Base-by-base conservation (phyloP, 768 basidiomycete species). In the Phlegmacium glaucopus region DNA sequence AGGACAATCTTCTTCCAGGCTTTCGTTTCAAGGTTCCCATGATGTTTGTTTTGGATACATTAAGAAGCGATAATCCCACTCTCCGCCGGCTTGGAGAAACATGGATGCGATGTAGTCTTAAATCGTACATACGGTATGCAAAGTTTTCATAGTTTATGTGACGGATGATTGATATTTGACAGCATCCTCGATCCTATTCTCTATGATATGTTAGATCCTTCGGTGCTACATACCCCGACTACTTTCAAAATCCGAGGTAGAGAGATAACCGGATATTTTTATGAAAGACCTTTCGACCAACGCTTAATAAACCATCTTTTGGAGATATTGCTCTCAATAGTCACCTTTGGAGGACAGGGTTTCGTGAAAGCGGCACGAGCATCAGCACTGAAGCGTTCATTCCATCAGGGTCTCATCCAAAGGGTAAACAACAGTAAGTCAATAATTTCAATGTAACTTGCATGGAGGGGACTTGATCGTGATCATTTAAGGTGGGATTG, bases 81-180 rank as follows among this genome's bases (percentile, higher is more conserved):
- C 64, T 88, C 9, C 83, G 87, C 22, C 78, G 92, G 9, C 75
- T 89, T 27, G 90, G 90, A 11, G 95, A 98, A 64, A 93, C 93
- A 0, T 99, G 96, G 96, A 93, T 99, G 87, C 80, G 94, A 22
- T 93, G 91, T 60, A 92, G 84, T 57, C 74, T 97, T 26, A 90
- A 87, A 62, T 94, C 93, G 2, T 95, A 95, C 62, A 72, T 93
- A 48, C 81, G 94, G 93, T 94, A 65, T 29, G 72, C 37, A 17
- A 40, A 16, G 1, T 16, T 41, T 12, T 36, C 18, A 36, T 28
- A 15, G 47, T 12, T 32, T 25, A 18, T 36, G 8, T 7, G 7
- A 18, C 18, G 6, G 28, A 22, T 18, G 26, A 34, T 27, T 47
- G 28, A 50, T 53, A 41, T 53, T 30, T 28, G 45, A 8, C 60